Evolutionary conservation across 148 eudicot genomes (phyloP), one percentile per base, ranked within the genome.

Genomic region (Linanthus parryae): DNA sequence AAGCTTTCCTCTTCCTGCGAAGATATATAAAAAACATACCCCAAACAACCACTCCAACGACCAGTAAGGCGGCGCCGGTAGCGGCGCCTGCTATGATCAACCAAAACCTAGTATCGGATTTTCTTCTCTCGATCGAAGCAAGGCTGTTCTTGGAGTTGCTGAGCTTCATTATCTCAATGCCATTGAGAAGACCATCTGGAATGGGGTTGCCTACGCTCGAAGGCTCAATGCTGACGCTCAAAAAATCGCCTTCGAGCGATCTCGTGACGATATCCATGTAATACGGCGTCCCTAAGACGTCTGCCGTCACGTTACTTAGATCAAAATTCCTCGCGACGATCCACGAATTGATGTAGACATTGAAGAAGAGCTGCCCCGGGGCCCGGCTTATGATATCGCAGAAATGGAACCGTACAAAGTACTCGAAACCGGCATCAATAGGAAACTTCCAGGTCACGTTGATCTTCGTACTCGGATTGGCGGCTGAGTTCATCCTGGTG

Each of bases 91-190:
- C 48, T 44, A 78, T 44, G 29, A 70, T 21, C 72, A 73, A 66
- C 41, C 56, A 48, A 58, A 68, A 64, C 50, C 8, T 57, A 56
- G 64, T 76, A 29, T 78, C 56, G n/a, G 54, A 57, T 27, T 59
- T 35, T 36, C 46, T 48, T 11, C 66, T 48, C 37, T 76, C 76
- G 6, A 56, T 40, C 3, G 35, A 50, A 62, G 57, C 77, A 46
- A 82, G 79, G 46, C 74, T 73, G 37, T 61, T 67, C 58, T 14
- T 57, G 7, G 79, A 67, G 61, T 78, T 51, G 60, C 72, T 78
- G 26, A 82, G 61, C 58, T 82, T 82, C 84, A 82, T 72, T 26
- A 82, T 78, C 62, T 82, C 89, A 7, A 82, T 68, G 39, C 89
- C 89, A 65, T 82, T 82, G n/a, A 82, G 82, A 41, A 82, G 38